Evolutionary conservation across 768 basidiomycete genomes (phyloP).

Genomic region (Lactarius tabidus): DNA sequence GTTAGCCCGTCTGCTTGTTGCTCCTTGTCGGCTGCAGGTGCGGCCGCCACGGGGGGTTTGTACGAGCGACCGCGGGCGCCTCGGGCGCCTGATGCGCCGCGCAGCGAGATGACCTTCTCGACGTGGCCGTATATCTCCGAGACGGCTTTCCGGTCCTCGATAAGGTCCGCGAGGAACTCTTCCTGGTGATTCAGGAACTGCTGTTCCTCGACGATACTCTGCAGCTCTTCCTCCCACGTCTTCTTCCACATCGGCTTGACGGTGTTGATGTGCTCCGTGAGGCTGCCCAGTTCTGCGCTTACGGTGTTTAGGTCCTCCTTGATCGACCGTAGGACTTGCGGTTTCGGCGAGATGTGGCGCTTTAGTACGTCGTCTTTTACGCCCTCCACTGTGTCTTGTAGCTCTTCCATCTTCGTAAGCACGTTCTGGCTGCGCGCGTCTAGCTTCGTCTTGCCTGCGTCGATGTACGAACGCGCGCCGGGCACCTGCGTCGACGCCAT

Average conservation of each 20-base stretch:
- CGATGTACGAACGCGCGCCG: slow-evolving; percentile 82
- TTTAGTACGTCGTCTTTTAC: slow-evolving; percentile 90
- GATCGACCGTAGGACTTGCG: slow-evolving; percentile 62
- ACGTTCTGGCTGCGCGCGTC: slow-evolving; percentile 85
- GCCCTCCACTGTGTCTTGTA: slow-evolving; percentile 86
- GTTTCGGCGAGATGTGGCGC: slow-evolving; percentile 80
- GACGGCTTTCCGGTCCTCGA: slow-evolving; percentile 92
- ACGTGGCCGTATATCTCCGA: slow-evolving; percentile 85
- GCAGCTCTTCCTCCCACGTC: slow-evolving; percentile 95
- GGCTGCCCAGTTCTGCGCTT: slow-evolving; percentile 63
- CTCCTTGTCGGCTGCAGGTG: slow-evolving; percentile 67
- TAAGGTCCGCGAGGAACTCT: slow-evolving; percentile 80
- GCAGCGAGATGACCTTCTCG: slow-evolving; percentile 78
- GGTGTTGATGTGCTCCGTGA: slow-evolving; percentile 81
- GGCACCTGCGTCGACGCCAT: slow-evolving; percentile 78
- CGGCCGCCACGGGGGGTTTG: slow-evolving; percentile 55
- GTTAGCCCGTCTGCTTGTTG: slow-evolving; percentile 46
- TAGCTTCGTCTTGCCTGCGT: slow-evolving; percentile 89
- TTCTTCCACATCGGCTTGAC: slow-evolving; percentile 98
- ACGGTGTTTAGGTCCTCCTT: slow-evolving; percentile 66
- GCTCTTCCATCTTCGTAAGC: slow-evolving; percentile 87
- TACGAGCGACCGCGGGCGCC: slow-evolving; percentile 41
- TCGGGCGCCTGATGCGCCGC: slow-evolving; percentile 43
- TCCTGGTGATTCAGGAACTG: slow-evolving; percentile 91
- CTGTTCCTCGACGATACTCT: slow-evolving; percentile 96